Evolutionary conservation across 2,329 filamentous ascomycete genomes (phyloP).

Genomic region (Aspergillus fructus): DNA sequence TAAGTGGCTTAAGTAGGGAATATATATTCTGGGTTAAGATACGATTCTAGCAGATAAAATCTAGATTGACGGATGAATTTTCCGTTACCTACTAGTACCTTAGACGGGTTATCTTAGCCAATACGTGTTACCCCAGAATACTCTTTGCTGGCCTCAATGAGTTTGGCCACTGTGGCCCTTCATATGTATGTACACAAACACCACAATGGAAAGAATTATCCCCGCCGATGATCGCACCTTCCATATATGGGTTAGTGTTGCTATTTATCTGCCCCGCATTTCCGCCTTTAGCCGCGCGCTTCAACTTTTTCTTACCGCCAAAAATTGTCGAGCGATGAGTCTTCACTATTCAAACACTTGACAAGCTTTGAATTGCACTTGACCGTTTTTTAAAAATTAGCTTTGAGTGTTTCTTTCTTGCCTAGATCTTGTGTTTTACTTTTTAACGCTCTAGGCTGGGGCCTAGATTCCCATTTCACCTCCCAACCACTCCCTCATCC

Average conservation of each 20-base stretch:
- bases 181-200: too few species aligned
- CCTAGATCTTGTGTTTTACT: background rate
- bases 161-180: too few species aligned
- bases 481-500: background rate
- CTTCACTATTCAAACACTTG: background rate
- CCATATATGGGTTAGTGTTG: slow-evolving; percentile 6
- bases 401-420: too few species aligned
- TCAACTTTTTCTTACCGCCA: slow-evolving; percentile 15
- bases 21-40: slow-evolving; percentile 18
- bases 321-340: background rate
- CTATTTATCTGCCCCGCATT: slow-evolving; percentile 12
- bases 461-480: background rate
- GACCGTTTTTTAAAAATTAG: background rate
- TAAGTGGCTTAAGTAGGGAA: slow-evolving; percentile 16
- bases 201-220: background rate
- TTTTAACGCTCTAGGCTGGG: background rate
- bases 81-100: background rate
- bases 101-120: too few species aligned
- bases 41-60: background rate
- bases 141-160: too few species aligned
- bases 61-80: background rate
- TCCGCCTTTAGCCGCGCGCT: slow-evolving; percentile 16
- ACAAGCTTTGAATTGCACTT: background rate
- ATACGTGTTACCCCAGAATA: too few species aligned
- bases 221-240: background rate